Evolutionary conservation across 2,329 filamentous ascomycete species (phyloP), one percentile per base, ranked within the genome.

Genomic region (Aspergillus aculeatinus): DNA sequence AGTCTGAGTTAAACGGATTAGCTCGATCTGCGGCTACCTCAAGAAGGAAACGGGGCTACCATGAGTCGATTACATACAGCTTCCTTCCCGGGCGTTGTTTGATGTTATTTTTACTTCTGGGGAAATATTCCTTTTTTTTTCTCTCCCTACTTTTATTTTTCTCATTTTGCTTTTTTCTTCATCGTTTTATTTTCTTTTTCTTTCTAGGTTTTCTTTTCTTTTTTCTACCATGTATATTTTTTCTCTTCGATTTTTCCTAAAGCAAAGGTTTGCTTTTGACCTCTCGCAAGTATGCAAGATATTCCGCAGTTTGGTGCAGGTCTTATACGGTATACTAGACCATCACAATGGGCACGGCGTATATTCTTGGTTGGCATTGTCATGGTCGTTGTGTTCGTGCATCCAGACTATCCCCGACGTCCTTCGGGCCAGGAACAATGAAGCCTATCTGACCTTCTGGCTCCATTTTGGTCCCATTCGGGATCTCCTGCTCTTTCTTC

Each of bases 51-150:
- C 51, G 55, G 56, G 60, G 56, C 49, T 44, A 62, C 57, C 59
- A 23, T 23, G 23, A 4, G 60, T 50, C 52, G 58, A 65, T 65
- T 64, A 65, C 63, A 60, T 68, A 68, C 67, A 65, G 61, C 65
- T 66, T 56, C 39, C 29, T n/a, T 47, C 25, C 21, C 47, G 58
- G 57, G 51, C 56, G 53, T 64, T 62, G 14, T 58, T 57, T 50
- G 55, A 42, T 57, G 29, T 48, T 55, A 55, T 57, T 27, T 54
- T 55, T 44, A 31, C 42, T 52, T 51, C n/a, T 39, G 27, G n/a
- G 14, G 44, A 56, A 12, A 27, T 39, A 25, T 44, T 57, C 42
- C 19, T 53, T 27, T 44, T 55, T 51, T 21, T 51, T 42, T 11
- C 48, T 11, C 48, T 49, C 25, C 27, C 27, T 29, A 10, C 7